phyloP scores from a whole-genome alignment of 352 stramenopile species.

The Blastocystis sp. region DNA sequence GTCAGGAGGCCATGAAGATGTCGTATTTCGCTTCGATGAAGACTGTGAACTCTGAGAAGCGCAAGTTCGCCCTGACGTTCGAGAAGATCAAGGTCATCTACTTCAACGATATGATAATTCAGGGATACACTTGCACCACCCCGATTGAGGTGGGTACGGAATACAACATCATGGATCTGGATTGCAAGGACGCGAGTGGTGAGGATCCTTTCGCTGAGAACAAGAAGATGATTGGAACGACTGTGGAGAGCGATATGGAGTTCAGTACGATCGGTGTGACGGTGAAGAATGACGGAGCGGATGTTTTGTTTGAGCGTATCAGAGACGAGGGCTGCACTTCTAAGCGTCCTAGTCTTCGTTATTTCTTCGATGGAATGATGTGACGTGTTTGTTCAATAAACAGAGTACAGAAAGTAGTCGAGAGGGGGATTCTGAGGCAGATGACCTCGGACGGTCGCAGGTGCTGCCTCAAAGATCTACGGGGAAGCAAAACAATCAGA shows the following conservation, averaged over 20 bases:
- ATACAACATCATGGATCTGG: slow-evolving; percentile 15
- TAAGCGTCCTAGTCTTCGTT: background rate
- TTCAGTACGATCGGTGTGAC: background rate
- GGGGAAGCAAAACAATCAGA: slow-evolving; percentile 87
- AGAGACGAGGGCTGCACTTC: slow-evolving; percentile 7
- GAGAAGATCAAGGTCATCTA: slow-evolving; percentile 22
- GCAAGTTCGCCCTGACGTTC: background rate
- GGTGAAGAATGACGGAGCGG: background rate
- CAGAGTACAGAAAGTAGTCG: slow-evolving; percentile 99
- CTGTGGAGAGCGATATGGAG: background rate
- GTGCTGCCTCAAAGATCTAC: slow-evolving; percentile 86
- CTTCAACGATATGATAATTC: background rate
- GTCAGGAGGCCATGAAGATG: background rate
- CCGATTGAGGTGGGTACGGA: slow-evolving; percentile 32
- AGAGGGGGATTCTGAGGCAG: slow-evolving; percentile 93
- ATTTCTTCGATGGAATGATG: background rate
- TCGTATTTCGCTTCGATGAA: background rate
- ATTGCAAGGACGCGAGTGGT: slow-evolving; percentile 39
- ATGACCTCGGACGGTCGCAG: slow-evolving; percentile 87
- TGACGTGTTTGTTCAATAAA: no score
- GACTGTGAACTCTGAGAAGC: background rate
- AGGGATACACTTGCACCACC: slow-evolving; percentile 1
- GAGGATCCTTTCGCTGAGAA: slow-evolving; percentile 38
- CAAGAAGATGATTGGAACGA: slow-evolving; percentile 20
- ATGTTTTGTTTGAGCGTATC: background rate